Evolutionary conservation across 2,329 filamentous ascomycete genomes (phyloP), one percentile per base, ranked within the genome.

Genomic region (Aspergillus ustus): DNA sequence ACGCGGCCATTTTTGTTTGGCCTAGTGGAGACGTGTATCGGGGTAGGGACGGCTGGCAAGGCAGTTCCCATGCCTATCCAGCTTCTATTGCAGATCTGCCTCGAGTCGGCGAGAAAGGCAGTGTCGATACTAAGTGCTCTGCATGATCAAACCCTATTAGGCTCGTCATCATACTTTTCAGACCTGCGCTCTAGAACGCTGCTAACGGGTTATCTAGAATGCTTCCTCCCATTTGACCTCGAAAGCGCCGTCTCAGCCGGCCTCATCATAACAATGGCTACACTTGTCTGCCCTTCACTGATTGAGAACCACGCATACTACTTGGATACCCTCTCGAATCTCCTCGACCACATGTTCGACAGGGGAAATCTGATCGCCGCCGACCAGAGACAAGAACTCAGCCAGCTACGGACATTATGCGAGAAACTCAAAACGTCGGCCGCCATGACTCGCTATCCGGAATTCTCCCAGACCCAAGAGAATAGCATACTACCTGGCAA

Each of bases 181-280:
- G n/a, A n/a, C n/a, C n/a, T n/a, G n/a, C n/a, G n/a, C n/a, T n/a
- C n/a, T n/a, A n/a, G n/a, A n/a, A n/a, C n/a, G n/a, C n/a, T n/a
- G n/a, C n/a, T n/a, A n/a, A n/a, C n/a, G n/a, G n/a, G n/a, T n/a
- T n/a, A n/a, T n/a, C n/a, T 49, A 53, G 57, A 59, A 19, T 46
- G 44, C 28, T 59, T 59, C 22, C 51, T 59, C 11, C 57, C 57
- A 2, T 59, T 59, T 34, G 57, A 59, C 49, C 31, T 59, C 19
- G 57, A 59, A 34, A 59, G 57, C 40, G 31, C 44, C 19, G 57
- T 59, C 22, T 59, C 57, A 1, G 49, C 50, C 28, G 17, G 57
- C 15, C 49, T 59, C 20, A 51, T 59, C 11, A 44, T 54, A 9
- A 46, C 29, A 31, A 59, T 59, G 49, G 57, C 57, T 4, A 48